phyloP scores from a whole-genome alignment of 768 basidiomycete species.

The Chalciporus sphaerocephalus region DNA sequence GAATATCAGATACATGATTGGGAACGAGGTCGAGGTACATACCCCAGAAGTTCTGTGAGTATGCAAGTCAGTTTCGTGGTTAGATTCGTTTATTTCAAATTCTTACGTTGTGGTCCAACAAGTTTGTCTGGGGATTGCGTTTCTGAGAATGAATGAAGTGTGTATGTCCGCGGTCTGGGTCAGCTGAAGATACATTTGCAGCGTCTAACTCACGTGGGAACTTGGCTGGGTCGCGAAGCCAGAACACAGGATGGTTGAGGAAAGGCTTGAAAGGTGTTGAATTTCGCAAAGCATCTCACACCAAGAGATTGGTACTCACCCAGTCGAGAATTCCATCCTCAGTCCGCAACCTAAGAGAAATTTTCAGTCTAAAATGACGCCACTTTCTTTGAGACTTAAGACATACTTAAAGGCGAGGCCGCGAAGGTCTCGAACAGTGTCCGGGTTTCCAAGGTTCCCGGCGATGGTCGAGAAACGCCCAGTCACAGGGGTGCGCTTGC shows the following conservation, averaged over 20 bases:
- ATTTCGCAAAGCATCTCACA: not conserved
- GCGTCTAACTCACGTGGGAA: conserved; percentile 40
- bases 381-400: conserved; percentile 10
- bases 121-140: conserved; percentile 48
- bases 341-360: conserved; percentile 30
- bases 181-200: not conserved
- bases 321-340: conserved; percentile 37
- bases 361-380: not conserved
- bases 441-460: conserved; percentile 48
- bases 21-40: not conserved
- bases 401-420: conserved; percentile 50
- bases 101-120: conserved; percentile 35
- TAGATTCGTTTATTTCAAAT: not conserved
- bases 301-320: conserved; percentile 27
- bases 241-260: conserved; percentile 46
- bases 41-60: conserved; percentile 21
- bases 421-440: conserved; percentile 47
- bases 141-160: conserved; percentile 37
- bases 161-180: conserved; percentile 17
- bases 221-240: conserved; percentile 43
- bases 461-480: conserved; percentile 52
- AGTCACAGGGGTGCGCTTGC: conserved; percentile 16
- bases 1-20: not conserved
- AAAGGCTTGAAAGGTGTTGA: conserved; percentile 19
- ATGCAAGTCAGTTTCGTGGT: not conserved